These are phyloP conservation scores for Acacia pycnantha DNA, from an alignment of 331 rosid genomes.

Conservation along the genomic window DNA sequence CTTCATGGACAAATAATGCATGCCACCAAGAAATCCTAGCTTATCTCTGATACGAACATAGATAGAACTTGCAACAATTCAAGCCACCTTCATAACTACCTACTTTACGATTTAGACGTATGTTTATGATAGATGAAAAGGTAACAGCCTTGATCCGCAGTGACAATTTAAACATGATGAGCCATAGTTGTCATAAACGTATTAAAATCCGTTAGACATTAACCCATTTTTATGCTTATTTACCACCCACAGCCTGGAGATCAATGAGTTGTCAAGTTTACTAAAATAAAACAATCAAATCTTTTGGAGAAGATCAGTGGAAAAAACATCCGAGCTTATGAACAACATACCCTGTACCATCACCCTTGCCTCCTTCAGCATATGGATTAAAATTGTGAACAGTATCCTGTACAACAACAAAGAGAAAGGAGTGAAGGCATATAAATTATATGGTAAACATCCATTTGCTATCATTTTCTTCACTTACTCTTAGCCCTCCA, in stretches of 20 bases:
- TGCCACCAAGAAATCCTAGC: neutral
- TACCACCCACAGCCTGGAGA: neutral
- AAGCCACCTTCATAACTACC: neutral
- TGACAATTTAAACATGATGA: slow-evolving; percentile 11
- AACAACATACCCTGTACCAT: slow-evolving; percentile 76
- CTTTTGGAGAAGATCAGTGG: neutral
- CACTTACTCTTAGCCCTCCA: slow-evolving; percentile 88
- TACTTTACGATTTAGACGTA: neutral
- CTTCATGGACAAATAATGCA: neutral
- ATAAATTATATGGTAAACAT: slow-evolving; percentile 4
- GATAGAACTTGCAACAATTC: neutral
- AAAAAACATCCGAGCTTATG: slow-evolving; percentile 2
- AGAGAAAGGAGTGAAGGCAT: slow-evolving; percentile 20
- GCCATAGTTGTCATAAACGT: neutral
- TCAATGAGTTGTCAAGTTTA: slow-evolving; percentile 10
- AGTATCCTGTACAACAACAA: slow-evolving; percentile 61
- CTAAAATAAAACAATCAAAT: neutral
- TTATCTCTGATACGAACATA: neutral
- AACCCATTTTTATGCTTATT: neutral
- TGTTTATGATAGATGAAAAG: neutral
- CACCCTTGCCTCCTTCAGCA: slow-evolving; percentile 50
- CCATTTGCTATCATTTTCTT: slow-evolving; percentile 18
- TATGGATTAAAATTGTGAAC: slow-evolving; percentile 67
- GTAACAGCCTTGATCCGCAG: neutral
- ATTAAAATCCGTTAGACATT: neutral